Evolutionary conservation across 2,329 filamentous ascomycete genomes (phyloP).

Genomic region (Monosporascus sp.): DNA sequence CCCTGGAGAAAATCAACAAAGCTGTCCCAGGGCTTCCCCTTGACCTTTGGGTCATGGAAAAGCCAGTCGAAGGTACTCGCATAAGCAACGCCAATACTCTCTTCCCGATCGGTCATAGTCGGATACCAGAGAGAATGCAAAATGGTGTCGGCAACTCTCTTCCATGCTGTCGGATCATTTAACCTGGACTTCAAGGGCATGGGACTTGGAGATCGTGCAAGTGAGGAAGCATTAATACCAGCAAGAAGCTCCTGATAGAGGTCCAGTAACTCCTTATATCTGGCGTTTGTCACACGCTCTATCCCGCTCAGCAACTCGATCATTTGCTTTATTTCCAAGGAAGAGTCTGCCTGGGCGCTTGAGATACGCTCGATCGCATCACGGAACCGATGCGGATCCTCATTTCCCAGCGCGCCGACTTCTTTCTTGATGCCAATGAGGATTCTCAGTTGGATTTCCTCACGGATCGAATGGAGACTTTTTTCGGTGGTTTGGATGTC

Average conservation of each 20-base stretch:
- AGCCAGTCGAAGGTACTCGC: constrained; percentile 14
- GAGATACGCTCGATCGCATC: constrained; percentile 6
- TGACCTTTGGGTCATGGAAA: constrained; percentile 6
- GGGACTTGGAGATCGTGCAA: background rate
- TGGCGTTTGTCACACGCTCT: constrained; percentile 1
- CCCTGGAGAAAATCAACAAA: constrained; percentile 13
- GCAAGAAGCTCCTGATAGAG: constrained; percentile 4
- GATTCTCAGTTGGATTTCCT: constrained; percentile 12
- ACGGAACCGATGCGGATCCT: constrained; percentile 4
- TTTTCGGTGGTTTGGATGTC: constrained; percentile 13
- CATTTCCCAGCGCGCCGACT: constrained; percentile 3
- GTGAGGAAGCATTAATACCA: constrained; percentile 1
- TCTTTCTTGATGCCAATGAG: constrained; percentile 8
- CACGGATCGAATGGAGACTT: constrained; percentile 10
- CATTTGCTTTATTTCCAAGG: constrained; percentile 7
- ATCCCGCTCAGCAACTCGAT: constrained; percentile 8
- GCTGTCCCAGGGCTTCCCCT: constrained; percentile 8
- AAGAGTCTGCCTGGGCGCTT: constrained; percentile 4
- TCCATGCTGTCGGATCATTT: background rate
- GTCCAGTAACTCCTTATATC: constrained; percentile 4
- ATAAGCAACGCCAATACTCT: constrained; percentile 11
- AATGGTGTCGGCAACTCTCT: constrained; percentile 5
- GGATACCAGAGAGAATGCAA: constrained; percentile 15
- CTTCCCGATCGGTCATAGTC: constrained; percentile 10
- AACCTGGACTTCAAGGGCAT: background rate